phyloP scores from a whole-genome alignment of 176 grass and related monocot species.

The Pontederia paniculata region DNA sequence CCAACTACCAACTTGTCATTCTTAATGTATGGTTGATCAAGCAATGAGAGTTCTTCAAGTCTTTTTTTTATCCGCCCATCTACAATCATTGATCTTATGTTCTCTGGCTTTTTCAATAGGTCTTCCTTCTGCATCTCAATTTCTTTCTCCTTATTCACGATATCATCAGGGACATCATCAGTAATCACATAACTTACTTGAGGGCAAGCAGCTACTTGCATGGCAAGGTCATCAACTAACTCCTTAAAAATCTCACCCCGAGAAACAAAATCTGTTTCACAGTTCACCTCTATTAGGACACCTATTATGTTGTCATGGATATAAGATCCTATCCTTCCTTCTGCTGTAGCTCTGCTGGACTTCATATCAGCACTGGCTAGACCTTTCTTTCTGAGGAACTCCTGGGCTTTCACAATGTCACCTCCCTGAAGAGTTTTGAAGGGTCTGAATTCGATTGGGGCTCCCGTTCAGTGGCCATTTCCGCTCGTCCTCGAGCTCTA shows the following conservation, averaged over 20 bases:
- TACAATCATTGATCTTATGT: slow-evolving; percentile 81
- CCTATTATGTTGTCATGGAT: slow-evolving; percentile 88
- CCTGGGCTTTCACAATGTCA: slow-evolving; percentile 81
- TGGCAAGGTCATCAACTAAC: slow-evolving; percentile 82
- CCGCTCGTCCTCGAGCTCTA: too few species aligned
- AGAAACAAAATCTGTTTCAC: slow-evolving; percentile 99
- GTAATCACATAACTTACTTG: slow-evolving; percentile 73
- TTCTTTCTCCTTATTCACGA: slow-evolving; percentile 70
- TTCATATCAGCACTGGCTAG: slow-evolving; percentile 90
- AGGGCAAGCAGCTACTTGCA: slow-evolving; percentile 95
- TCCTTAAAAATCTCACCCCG: slow-evolving; percentile 87
- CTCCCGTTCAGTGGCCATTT: too few species aligned
- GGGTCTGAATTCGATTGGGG: too few species aligned
- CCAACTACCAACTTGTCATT: slow-evolving; percentile 85
- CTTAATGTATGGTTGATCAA: slow-evolving; percentile 94
- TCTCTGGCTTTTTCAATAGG: slow-evolving; percentile 67
- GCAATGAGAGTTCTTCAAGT: slow-evolving; percentile 82
- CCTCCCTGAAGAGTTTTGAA: too few species aligned
- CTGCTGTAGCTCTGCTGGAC: slow-evolving; percentile 67
- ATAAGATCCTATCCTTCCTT: slow-evolving; percentile 91
- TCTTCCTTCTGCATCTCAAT: slow-evolving; percentile 98
- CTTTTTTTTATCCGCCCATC: slow-evolving; percentile 87
- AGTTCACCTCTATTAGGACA: slow-evolving; percentile 87
- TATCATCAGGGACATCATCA: slow-evolving; percentile 81
- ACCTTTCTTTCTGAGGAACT: slow-evolving; percentile 81